phyloP scores from a whole-genome alignment of 75 land plant genomes.

The Gnetum montanum region DNA sequence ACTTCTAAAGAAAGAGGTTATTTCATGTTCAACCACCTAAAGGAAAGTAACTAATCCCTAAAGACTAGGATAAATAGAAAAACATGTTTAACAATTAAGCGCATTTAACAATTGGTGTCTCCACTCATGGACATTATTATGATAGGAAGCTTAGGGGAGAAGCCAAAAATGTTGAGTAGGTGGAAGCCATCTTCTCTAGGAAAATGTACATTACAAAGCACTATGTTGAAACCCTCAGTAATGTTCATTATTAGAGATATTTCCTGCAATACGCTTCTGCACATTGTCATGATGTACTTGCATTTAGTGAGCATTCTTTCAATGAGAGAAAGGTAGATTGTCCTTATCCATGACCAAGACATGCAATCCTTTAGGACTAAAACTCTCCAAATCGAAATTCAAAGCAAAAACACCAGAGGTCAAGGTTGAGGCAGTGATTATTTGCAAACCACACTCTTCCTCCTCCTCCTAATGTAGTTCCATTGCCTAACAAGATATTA shows the following conservation, averaged over 20 bases:
- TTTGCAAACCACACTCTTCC: no score
- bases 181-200: slow-evolving; percentile 34
- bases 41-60: no score
- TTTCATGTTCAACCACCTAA: no score
- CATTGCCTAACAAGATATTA: no score
- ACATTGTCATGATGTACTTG: slow-evolving; percentile 23
- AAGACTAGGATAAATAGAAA: no score
- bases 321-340: slow-evolving; percentile 14
- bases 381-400: no score
- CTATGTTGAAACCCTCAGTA: slow-evolving; percentile 11
- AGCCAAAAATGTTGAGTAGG: slow-evolving; percentile 29
- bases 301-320: slow-evolving; percentile 35
- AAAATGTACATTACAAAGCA: slow-evolving; percentile 18
- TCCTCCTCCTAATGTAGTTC: no score
- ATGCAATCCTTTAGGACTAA: slow-evolving; percentile 12
- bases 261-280: slow-evolving; percentile 13
- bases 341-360: slow-evolving; percentile 30
- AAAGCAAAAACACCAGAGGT: no score
- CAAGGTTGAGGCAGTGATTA: no score
- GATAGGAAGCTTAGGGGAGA: slow-evolving; percentile 32
- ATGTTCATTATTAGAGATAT: slow-evolving; percentile 5
- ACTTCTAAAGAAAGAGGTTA: no score
- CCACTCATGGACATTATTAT: slow-evolving; percentile 96
- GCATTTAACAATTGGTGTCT: no score
- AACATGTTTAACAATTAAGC: no score